Base-by-base conservation (phyloP, 1,139 yeast genomes). In the Candida albicans region DNA sequence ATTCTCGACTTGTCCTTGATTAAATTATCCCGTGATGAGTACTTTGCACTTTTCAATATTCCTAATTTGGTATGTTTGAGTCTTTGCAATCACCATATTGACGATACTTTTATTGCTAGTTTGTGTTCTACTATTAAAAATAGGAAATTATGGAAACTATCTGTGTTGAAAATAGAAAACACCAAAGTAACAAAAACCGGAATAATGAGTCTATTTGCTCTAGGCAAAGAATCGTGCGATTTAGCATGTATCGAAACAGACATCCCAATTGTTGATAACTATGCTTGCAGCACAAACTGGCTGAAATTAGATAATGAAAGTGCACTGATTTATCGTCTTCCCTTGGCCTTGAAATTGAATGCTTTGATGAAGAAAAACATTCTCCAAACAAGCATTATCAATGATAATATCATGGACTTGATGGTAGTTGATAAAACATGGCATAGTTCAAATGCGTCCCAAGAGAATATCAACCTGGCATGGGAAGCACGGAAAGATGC, bases 11-110 rank as follows among this genome's bases (percentile, higher is more conserved):
- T 54, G 6, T 53, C 60, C 2, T 37, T 29, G 37, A 24, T 35
- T n/a, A 43, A 36, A 4, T 40, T 54, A 11, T 39, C 56, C 4
- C 49, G 57, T 25, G 67, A 64, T 14, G 67, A 65, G 26, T 57
- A 54, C 35, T 57, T 67, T 35, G 39, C 53, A 33, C 34, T 72
- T 2, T 61, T 69, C 48, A 68, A 65, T 44, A 48, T 70, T 9
- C 57, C 60, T 12, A 57, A 56, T 38, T 54, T 73, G 33, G 56
- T 58, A 12, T 73, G 65, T 2, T 53, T 73, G 33, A 67, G 70
- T 46, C 41, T 73, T 8, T 67, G 75, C 1, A 55, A 60, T 35
- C 58, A 57, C 37, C 31, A 39, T 0, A 52, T 71, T 7, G 72
- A 70, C 49, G 76, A 70, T 47, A 60, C 53, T 14, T 64, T 62